These are phyloP conservation scores for Fusarium pseudonygamai DNA, from an alignment of 2,329 filamentous ascomycete species.

Conservation along the genomic window DNA sequence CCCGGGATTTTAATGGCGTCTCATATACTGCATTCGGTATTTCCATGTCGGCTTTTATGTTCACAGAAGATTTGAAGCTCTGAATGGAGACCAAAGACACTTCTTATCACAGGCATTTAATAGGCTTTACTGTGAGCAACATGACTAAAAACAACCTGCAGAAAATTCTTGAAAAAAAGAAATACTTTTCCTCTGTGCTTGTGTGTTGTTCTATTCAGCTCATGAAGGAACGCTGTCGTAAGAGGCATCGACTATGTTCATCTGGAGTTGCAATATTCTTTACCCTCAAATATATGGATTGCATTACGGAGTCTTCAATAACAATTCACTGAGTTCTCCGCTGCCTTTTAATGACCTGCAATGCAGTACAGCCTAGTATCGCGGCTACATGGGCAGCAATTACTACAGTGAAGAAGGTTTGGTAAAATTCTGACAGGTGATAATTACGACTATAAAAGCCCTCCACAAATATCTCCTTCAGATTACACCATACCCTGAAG, in stretches of 20 bases:
- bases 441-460: neutral
- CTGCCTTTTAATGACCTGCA: neutral
- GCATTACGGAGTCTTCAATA: neutral
- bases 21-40: neutral
- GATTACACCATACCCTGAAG: neutral
- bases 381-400: neutral
- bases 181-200: rapidly evolving
- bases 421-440: no score
- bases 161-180: no score
- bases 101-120: neutral
- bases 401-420: neutral
- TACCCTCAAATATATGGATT: neutral
- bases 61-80: no score
- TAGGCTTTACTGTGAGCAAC: neutral
- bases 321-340: neutral
- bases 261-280: neutral
- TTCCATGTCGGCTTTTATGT: neutral
- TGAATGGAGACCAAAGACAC: neutral
- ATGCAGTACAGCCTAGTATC: neutral
- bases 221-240: neutral
- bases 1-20: neutral
- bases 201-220: neutral
- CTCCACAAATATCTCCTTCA: no score
- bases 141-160: neutral
- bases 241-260: no score